Percentiles rank a stretch among this genome's conserved stretches.
Conservation (phyloP, 148 eudicot species). For the Talinum fruticosum region DNA sequence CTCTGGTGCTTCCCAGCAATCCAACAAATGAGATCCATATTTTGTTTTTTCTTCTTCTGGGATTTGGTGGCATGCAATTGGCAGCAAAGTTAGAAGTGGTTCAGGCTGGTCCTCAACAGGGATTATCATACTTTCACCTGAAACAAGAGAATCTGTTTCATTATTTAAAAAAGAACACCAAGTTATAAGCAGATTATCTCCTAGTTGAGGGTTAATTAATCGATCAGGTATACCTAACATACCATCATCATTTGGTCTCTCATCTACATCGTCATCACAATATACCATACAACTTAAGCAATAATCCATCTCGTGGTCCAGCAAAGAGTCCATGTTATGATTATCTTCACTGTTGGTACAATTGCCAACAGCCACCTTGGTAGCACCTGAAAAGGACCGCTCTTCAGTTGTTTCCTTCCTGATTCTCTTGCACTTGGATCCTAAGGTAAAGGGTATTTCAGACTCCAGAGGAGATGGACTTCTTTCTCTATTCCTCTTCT, state of each 20-base stretch:
- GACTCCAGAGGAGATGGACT: neutral
- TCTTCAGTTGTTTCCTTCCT: neutral
- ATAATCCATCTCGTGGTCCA: neutral
- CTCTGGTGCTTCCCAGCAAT: neutral
- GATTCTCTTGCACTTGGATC: constrained; percentile 1
- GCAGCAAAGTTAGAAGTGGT: constrained; percentile 11
- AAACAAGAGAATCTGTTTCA: neutral
- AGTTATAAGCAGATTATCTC: neutral
- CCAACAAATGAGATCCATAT: neutral
- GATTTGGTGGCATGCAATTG: neutral
- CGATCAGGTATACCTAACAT: neutral
- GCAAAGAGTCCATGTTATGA: neutral
- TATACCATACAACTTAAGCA: neutral
- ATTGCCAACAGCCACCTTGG: no score
- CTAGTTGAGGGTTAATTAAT: neutral
- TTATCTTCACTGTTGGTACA: no score
- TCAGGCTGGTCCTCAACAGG: constrained; percentile 17
- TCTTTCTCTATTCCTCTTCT: neutral
- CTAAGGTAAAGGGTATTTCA: neutral
- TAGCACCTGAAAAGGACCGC: no score
- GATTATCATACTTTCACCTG: constrained; percentile 6
- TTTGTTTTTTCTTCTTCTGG: neutral
- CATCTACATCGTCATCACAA: neutral
- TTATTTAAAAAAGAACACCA: neutral
- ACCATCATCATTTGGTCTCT: neutral